Percentiles rank a stretch among this genome's conserved stretches.
Evolutionary conservation across 306 rosid genomes (phyloP).

Genomic region (Glycyrrhiza uralensis): DNA sequence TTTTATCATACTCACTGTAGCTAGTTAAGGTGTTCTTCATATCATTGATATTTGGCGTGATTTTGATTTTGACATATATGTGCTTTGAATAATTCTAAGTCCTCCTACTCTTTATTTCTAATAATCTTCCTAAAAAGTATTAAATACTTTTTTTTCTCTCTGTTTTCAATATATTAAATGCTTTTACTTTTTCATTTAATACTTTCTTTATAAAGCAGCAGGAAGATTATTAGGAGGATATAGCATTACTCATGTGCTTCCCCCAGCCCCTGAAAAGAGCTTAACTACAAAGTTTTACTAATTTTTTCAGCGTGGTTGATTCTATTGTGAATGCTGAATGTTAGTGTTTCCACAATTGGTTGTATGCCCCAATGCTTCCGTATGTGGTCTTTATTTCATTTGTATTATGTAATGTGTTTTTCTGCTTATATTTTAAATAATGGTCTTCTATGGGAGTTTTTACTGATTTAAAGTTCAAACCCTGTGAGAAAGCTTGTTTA

Average conservation of each 20-base stretch:
- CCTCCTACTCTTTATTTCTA: background rate
- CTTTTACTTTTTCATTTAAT: background rate
- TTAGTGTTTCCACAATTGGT: slow-evolving; percentile 1
- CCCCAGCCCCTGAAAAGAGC: background rate
- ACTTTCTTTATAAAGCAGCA: background rate
- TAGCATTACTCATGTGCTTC: background rate
- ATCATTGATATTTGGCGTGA: slow-evolving; percentile 2
- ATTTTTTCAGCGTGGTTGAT: background rate
- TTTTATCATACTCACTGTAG: background rate
- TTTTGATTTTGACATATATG: background rate
- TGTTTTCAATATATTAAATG: background rate
- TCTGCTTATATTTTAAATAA: slow-evolving; percentile 7
- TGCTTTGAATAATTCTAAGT: background rate
- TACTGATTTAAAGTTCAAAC: slow-evolving; percentile 4
- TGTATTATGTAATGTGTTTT: background rate
- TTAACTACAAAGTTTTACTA: background rate
- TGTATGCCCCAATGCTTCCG: background rate
- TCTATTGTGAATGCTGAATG: background rate
- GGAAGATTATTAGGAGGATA: background rate
- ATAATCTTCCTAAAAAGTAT: background rate
- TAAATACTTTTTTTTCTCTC: background rate
- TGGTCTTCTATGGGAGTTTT: background rate
- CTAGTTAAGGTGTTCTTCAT: slow-evolving; percentile 11
- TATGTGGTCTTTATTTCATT: background rate
- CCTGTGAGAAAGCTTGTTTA: background rate